These are phyloP conservation scores for Neonectria sp. DNA, from an alignment of 2,329 filamentous ascomycete genomes.

Conservation along the genomic window DNA sequence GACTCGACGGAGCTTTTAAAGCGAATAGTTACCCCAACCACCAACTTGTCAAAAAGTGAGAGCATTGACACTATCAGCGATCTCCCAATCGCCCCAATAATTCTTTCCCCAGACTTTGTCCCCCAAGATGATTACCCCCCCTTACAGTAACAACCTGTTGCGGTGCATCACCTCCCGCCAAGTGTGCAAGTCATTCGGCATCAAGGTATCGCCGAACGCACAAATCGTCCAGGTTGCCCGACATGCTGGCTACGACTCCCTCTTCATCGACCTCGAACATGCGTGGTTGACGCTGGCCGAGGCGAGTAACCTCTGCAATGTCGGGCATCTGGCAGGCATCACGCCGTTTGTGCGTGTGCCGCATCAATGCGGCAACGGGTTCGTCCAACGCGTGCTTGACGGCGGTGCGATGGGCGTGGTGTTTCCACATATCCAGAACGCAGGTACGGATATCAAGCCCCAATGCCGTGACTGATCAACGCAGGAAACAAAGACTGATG, in stretches of 20 bases:
- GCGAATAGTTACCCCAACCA: background rate
- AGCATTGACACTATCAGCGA: background rate
- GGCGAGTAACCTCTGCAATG: slow-evolving; percentile 48
- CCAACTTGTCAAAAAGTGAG: too few relatives aligned
- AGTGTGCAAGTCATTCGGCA: slow-evolving; percentile 46
- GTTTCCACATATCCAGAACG: slow-evolving; percentile 44
- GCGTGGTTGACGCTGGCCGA: slow-evolving; percentile 50
- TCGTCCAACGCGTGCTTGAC: slow-evolving; percentile 52
- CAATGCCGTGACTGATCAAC: background rate
- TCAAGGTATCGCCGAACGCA: slow-evolving; percentile 48
- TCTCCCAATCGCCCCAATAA: background rate
- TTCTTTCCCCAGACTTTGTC: background rate
- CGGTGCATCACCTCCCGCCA: slow-evolving; percentile 19
- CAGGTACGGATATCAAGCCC: slow-evolving; percentile 10
- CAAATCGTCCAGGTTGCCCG: slow-evolving; percentile 52
- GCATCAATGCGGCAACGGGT: slow-evolving; percentile 52
- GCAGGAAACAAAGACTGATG: background rate
- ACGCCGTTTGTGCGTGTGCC: slow-evolving; percentile 53
- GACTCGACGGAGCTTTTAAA: too few relatives aligned
- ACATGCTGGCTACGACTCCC: slow-evolving; percentile 51
- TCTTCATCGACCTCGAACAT: slow-evolving; percentile 59
- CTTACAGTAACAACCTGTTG: slow-evolving; percentile 21
- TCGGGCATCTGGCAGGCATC: slow-evolving; percentile 46
- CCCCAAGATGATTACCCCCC: slow-evolving; percentile 5
- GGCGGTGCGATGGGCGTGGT: slow-evolving; percentile 51